Base-by-base conservation (phyloP, 2,329 filamentous ascomycete species). In the Kalmusia sp. region DNA sequence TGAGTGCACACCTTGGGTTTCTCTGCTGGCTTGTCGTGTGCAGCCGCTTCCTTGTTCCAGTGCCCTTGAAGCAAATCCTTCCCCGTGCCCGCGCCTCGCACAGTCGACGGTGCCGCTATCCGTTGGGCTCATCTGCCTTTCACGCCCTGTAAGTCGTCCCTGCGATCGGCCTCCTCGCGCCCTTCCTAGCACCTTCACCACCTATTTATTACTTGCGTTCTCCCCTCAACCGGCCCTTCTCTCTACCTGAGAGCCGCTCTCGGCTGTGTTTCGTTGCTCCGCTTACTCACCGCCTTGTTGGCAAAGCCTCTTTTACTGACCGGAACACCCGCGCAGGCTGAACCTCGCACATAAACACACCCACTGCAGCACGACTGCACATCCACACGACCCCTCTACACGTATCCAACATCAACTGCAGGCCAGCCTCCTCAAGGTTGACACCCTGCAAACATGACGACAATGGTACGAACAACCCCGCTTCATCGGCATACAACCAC, bases 391-490 rank as follows among this genome's bases (percentile, higher is more conserved):
- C 52, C 43, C 61, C 62, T 58, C 52, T 57, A 58, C 59, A 58
- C 57, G 50, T 51, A 49, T 55, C 53, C 55, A 48, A 48, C 55
- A 52, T 40, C 56, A 46, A 46, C 59, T 33, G 52, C 60, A 69
- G 65, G 68, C 55, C 70, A 70, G 55, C 71, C 68, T 71, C 65
- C 58, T 64, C 45, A 33, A 71, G 70, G 71, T 67, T 71, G 68
- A 63, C 59, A 57, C 44, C 30, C 31, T 46, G 54, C 63, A 58
- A 81, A 72, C 70, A 86, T 86, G 84, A 85, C 84, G 77, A 86
- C 84, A 75, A 86, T 86, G 84, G 84, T 86, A 79, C 67, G 79
- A 71, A 47, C 38, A 49, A 52, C 63, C 70, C 69, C 75, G 71
- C 74, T 70, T 70, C 37, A 37, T 46, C 56, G 38, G 50, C 52